Conservation (phyloP, 306 rosid species). For the Clitoria ternatea region DNA sequence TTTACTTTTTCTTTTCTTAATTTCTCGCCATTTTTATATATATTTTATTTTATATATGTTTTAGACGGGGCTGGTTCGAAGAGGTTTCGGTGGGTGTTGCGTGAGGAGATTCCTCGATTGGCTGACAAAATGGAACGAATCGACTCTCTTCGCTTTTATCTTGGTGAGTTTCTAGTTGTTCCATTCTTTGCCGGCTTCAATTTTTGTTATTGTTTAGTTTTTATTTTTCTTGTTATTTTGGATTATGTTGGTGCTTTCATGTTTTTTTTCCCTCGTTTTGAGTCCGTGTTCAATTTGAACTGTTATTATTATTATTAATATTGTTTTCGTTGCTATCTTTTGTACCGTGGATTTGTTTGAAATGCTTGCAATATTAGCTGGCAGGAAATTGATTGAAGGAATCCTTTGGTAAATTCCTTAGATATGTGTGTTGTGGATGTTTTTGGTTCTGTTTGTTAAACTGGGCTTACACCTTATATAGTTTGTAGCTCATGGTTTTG, state of each 20-base stretch:
- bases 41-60: background rate
- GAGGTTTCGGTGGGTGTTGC: conserved; percentile 37
- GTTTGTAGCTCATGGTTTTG: too few species aligned
- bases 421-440: too few species aligned
- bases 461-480: too few species aligned
- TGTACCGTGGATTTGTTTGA: too few species aligned
- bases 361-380: too few species aligned
- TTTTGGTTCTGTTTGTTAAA: too few species aligned
- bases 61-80: conserved; percentile 50
- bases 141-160: conserved; percentile 48
- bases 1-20: background rate
- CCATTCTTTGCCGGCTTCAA: background rate
- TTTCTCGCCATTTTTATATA: background rate
- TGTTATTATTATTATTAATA: background rate
- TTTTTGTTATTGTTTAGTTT: background rate
- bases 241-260: background rate
- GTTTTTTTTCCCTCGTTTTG: background rate
- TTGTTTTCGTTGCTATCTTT: background rate
- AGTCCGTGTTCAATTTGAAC: background rate
- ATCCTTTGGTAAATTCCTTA: too few species aligned
- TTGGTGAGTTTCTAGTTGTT: conserved; percentile 42
- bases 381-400: too few species aligned
- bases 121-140: conserved; percentile 43
- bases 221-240: background rate
- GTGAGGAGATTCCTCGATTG: conserved; percentile 51